These are phyloP conservation scores for Hypoxylon intermedium DNA, from an alignment of 495 filamentous ascomycete genomes.

Conservation along the genomic window DNA sequence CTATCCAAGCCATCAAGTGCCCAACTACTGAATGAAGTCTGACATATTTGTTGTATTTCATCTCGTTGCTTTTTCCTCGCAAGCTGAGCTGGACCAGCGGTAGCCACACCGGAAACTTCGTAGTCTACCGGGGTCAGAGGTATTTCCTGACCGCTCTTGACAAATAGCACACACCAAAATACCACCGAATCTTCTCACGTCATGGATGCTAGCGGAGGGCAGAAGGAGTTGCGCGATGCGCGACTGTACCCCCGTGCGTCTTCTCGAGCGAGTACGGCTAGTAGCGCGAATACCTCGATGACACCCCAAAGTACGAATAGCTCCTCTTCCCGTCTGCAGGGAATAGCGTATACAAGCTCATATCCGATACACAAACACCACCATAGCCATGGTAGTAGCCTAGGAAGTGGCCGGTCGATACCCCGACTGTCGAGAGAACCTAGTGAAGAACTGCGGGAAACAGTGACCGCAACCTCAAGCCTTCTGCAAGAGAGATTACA, in stretches of 20 bases:
- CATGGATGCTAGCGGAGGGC: slow-evolving; percentile 31
- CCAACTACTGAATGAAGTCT: too few relatives aligned
- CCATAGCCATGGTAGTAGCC: slow-evolving; percentile 32
- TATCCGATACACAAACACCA: slow-evolving; percentile 43
- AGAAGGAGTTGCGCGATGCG: slow-evolving; percentile 34
- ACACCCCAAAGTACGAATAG: slow-evolving; percentile 47
- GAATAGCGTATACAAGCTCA: slow-evolving; percentile 28
- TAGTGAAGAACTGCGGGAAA: slow-evolving; percentile 37
- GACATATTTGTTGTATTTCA: neutral
- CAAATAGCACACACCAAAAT: neutral
- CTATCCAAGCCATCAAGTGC: too few relatives aligned
- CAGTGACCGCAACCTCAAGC: slow-evolving; percentile 47
- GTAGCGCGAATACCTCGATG: slow-evolving; percentile 49
- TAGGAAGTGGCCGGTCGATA: slow-evolving; percentile 32
- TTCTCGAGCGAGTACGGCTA: slow-evolving; percentile 51
- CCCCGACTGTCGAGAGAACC: slow-evolving; percentile 45
- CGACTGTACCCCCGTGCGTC: slow-evolving; percentile 47
- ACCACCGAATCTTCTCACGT: neutral
- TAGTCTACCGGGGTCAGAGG: too few relatives aligned
- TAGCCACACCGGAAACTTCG: too few relatives aligned
- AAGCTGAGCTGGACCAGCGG: neutral
- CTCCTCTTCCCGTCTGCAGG: slow-evolving; percentile 43
- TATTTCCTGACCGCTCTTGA: neutral
- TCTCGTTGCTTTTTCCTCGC: neutral
- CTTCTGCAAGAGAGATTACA: slow-evolving; percentile 60